Conservation (phyloP, 176 grass and related monocot genomes). For the Oryza meyeriana region DNA sequence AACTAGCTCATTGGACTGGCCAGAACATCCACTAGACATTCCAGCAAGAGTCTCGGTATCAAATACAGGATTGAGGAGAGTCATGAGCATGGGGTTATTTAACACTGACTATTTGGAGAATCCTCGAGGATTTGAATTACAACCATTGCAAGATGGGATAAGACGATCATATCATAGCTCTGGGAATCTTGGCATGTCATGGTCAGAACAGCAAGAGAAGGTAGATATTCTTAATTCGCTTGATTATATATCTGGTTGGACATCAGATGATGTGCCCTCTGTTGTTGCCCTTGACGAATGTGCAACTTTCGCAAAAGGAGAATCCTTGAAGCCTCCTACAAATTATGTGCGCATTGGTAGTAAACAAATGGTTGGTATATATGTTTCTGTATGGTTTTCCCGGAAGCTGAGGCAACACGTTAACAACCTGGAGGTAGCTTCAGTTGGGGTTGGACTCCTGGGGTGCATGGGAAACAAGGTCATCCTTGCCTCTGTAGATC, state of each 20-base stretch:
- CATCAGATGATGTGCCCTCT: slow-evolving; percentile 31
- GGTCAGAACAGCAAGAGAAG: slow-evolving; percentile 62
- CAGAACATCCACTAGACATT: slow-evolving; percentile 50
- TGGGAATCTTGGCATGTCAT: slow-evolving; percentile 61
- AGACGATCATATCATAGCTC: slow-evolving; percentile 59
- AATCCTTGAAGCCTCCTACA: slow-evolving; percentile 7
- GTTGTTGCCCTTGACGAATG: slow-evolving; percentile 12
- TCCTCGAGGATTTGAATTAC: not conserved
- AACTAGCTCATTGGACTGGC: slow-evolving; percentile 50
- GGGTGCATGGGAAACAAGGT: slow-evolving; percentile 84
- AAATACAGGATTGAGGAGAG: slow-evolving; percentile 47
- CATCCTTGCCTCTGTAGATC: not conserved
- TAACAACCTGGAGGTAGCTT: slow-evolving; percentile 63
- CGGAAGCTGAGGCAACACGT: slow-evolving; percentile 44
- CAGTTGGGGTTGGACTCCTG: slow-evolving; percentile 67
- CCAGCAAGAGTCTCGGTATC: slow-evolving; percentile 7
- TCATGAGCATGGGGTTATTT: slow-evolving; percentile 24
- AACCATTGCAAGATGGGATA: slow-evolving; percentile 34
- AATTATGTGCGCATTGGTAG: slow-evolving; percentile 51
- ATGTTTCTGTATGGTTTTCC: slow-evolving; percentile 67
- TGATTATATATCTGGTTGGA: slow-evolving; percentile 41
- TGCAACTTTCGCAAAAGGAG: not conserved
- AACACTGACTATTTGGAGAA: slow-evolving; percentile 3
- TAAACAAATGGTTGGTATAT: slow-evolving; percentile 79
- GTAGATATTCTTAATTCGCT: slow-evolving; percentile 49